phyloP scores from a whole-genome alignment of 2,329 filamentous ascomycete species.

The Exserohilum turcica region DNA sequence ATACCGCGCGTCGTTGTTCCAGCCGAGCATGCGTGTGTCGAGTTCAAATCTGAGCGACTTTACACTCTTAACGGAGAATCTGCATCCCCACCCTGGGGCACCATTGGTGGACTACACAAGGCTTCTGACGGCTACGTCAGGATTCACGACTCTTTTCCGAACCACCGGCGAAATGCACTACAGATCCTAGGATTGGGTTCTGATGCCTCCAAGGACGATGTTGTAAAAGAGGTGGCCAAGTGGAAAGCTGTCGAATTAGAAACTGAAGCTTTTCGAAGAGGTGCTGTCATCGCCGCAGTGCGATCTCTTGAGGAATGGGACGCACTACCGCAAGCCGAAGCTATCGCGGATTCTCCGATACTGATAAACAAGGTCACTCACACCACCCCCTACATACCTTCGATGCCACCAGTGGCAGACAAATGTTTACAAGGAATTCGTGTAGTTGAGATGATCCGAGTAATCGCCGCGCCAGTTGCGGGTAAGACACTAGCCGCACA shows the following conservation, averaged over 20 bases:
- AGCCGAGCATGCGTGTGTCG: slow-evolving; percentile 54
- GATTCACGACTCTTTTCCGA: slow-evolving; percentile 60
- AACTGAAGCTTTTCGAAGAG: slow-evolving; percentile 47
- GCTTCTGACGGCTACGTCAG: slow-evolving; percentile 60
- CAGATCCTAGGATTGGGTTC: slow-evolving; percentile 50
- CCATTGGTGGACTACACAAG: slow-evolving; percentile 59
- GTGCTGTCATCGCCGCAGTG: slow-evolving; percentile 57
- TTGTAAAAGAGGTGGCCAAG: slow-evolving; percentile 45
- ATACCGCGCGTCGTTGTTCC: slow-evolving; percentile 52
- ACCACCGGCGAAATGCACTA: slow-evolving; percentile 55
- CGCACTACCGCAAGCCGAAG: slow-evolving; percentile 52
- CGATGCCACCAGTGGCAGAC: neutral
- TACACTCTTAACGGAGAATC: slow-evolving; percentile 53
- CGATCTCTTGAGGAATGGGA: slow-evolving; percentile 61
- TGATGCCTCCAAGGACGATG: slow-evolving; percentile 46
- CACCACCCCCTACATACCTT: slow-evolving; percentile 14
- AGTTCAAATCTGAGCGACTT: slow-evolving; percentile 61
- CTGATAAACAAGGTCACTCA: slow-evolving; percentile 45
- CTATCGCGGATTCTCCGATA: slow-evolving; percentile 56
- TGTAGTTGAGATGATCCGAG: slow-evolving; percentile 49
- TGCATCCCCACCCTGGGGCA: slow-evolving; percentile 45
- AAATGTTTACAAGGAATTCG: slow-evolving; percentile 50
- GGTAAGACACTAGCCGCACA: slow-evolving; percentile 52
- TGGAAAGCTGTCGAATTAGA: slow-evolving; percentile 59
- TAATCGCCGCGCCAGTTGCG: slow-evolving; percentile 54